phyloP scores from a whole-genome alignment of 371 early-diverging fungal genomes.

The Chytridiales sp. region DNA sequence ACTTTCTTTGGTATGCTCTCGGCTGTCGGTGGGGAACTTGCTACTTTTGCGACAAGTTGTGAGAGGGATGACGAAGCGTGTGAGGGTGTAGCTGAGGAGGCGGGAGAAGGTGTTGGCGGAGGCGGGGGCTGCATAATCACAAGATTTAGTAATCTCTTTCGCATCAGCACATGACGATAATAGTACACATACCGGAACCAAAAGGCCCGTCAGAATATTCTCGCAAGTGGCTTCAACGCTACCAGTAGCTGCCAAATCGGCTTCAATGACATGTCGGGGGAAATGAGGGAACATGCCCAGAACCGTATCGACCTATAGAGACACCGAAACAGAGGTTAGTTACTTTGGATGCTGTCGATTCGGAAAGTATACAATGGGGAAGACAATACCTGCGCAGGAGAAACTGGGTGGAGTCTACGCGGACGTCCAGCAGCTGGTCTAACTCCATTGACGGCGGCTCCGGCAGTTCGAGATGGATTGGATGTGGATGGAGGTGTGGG shows the following conservation, averaged over 20 bases:
- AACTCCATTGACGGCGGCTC: too few species aligned
- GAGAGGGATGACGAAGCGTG: slow-evolving; percentile 16
- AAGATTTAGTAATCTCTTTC: not conserved
- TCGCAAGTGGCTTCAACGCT: slow-evolving; percentile 85
- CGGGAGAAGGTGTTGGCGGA: slow-evolving; percentile 28
- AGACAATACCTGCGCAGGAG: slow-evolving; percentile 10
- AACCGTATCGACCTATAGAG: slow-evolving; percentile 28
- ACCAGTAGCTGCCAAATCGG: slow-evolving; percentile 82
- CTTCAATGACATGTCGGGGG: slow-evolving; percentile 76
- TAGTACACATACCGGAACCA: slow-evolving; percentile 60
- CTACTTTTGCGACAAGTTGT: slow-evolving; percentile 5
- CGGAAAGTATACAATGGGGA: not conserved
- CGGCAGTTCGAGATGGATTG: too few species aligned
- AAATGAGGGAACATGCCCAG: slow-evolving; percentile 83
- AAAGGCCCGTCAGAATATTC: slow-evolving; percentile 71
- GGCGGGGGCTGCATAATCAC: slow-evolving; percentile 6
- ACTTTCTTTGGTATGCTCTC: slow-evolving; percentile 68
- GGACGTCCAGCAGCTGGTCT: slow-evolving; percentile 3
- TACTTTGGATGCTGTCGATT: not conserved
- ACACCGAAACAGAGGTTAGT: not conserved
- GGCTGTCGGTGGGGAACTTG: slow-evolving; percentile 10
- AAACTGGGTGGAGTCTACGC: slow-evolving; percentile 10
- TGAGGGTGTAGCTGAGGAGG: slow-evolving; percentile 33
- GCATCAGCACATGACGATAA: slow-evolving; percentile 10
- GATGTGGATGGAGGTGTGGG: too few species aligned